Base-by-base conservation (phyloP, 371 early-diverging fungal species). In the Mucor racemosus region DNA sequence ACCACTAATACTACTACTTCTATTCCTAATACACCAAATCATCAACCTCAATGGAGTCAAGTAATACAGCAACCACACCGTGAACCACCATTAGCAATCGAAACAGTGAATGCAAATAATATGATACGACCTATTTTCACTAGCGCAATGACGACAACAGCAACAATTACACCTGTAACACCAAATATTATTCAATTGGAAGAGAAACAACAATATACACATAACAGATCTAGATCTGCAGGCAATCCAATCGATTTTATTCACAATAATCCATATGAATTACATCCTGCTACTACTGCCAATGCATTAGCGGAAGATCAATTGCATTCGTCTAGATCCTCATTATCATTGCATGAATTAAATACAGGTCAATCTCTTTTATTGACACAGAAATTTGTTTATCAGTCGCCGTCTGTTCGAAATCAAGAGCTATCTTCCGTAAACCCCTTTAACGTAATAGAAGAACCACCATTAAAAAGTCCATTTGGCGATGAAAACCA, bases 331-430 rank as follows among this genome's bases (percentile, higher is more conserved):
- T 67, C 72, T 14, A 39, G 46, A 14, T 74, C 77, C 7, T 74
- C 68, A 7, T 55, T 73, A 5, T 67, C 75, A 36, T 64, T 76
- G 34, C 72, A 74, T 46, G 75, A 70, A 54, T 66, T 78, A 7
- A 78, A 81, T 57, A 72, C 74, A 17, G 82, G 82, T 0, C 71
- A 81, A 58, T 70, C 76, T 6, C 48, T 81, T 13, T 55, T 81
- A 21, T 48, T 81, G 38, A 81, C 82, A 15, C 75, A 81, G 31
- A 72, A 76, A 36, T 79, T 79, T 60, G 76, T 77, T 34, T 77
- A 74, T 54, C 67, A 72, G 21, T 76, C 82, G 5, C 72, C 72
- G 15, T 67, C 72, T 13, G 35, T 60, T 15, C 59, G 64, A 21
- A 34, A 67, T 26, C 59, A 58, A 36, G 66, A 61, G 26, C 9